Conservation (phyloP, 208 protist genomes). For the Wallacemonas rigidus region DNA sequence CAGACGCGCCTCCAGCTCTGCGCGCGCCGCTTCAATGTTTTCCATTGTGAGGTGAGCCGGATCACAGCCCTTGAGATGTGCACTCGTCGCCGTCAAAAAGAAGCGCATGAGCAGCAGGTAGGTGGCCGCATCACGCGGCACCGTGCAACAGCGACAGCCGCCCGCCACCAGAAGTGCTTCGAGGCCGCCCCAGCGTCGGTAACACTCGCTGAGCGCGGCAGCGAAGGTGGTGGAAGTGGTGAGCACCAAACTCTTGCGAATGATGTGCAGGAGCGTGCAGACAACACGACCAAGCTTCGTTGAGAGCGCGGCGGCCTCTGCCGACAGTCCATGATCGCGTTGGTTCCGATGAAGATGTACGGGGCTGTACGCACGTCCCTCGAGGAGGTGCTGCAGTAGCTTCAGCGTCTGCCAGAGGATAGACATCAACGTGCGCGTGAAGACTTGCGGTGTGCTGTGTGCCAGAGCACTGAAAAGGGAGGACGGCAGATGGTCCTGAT, state of each 20-base stretch:
- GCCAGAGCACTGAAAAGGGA: slow-evolving; percentile 24
- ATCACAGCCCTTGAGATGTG: slow-evolving; percentile 7
- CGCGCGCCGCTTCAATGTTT: slow-evolving; percentile 27
- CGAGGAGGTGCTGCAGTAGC: slow-evolving; percentile 18
- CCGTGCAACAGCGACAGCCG: slow-evolving; percentile 41
- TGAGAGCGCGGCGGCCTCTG: slow-evolving; percentile 6
- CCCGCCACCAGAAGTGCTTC: slow-evolving; percentile 37
- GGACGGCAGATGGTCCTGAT: slow-evolving; percentile 14
- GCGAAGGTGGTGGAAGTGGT: slow-evolving; percentile 7
- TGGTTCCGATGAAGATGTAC: background rate
- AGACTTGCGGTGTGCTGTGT: slow-evolving; percentile 27
- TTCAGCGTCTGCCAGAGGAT: slow-evolving; percentile 27
- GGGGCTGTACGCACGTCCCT: slow-evolving; percentile 3
- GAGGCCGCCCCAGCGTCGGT: slow-evolving; percentile 46
- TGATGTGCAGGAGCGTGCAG: slow-evolving; percentile 25
- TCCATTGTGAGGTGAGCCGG: slow-evolving; percentile 17
- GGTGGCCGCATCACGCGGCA: slow-evolving; percentile 59
- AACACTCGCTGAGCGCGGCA: slow-evolving; percentile 33
- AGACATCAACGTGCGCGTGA: slow-evolving; percentile 26
- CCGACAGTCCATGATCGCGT: background rate
- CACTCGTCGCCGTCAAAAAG: slow-evolving; percentile 39
- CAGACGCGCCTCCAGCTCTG: slow-evolving; percentile 20
- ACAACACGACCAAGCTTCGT: slow-evolving; percentile 11
- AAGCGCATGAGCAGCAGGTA: slow-evolving; percentile 66
- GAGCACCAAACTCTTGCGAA: slow-evolving; percentile 27